A percentile compares a stretch with the other conserved stretches of the same genome.
Evolutionary conservation across 495 filamentous ascomycete species (phyloP).

Genomic region (Penicillium daleae): DNA sequence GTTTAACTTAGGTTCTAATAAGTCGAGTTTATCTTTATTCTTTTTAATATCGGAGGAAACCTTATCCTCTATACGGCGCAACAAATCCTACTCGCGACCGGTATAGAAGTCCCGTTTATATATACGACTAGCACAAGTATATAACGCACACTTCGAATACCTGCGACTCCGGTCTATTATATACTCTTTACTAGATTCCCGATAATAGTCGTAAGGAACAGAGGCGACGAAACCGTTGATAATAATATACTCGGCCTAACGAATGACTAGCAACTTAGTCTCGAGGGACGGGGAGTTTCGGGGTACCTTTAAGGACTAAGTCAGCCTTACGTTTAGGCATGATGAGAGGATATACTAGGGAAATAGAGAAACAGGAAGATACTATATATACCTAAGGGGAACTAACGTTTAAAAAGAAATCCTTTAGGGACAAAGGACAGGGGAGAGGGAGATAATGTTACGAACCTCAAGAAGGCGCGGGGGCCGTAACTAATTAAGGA

Average conservation of each 20-base stretch:
- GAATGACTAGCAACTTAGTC: background rate
- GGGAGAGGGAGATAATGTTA: too few relatives aligned
- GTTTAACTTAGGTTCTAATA: too few relatives aligned
- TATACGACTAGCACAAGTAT: background rate
- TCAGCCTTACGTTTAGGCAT: constrained; percentile 8
- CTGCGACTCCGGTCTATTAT: background rate
- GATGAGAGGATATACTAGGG: background rate
- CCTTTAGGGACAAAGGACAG: too few relatives aligned
- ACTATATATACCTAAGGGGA: too few relatives aligned
- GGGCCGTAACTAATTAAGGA: too few relatives aligned
- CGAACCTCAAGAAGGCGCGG: too few relatives aligned
- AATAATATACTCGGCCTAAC: constrained; percentile 3
- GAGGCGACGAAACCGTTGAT: background rate
- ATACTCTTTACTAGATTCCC: background rate
- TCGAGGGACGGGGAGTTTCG: background rate
- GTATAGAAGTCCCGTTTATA: constrained; percentile 4
- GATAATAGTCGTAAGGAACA: background rate
- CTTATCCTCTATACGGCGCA: too few relatives aligned
- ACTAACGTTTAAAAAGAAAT: too few relatives aligned
- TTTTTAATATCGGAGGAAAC: too few relatives aligned
- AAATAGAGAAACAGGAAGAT: too few relatives aligned
- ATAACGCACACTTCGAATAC: background rate
- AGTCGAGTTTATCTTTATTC: too few relatives aligned
- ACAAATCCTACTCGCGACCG: background rate
- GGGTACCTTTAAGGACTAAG: background rate